Evolutionary conservation across 176 grass and related monocot species (phyloP).

Genomic region (Metroxylon sagu): DNA sequence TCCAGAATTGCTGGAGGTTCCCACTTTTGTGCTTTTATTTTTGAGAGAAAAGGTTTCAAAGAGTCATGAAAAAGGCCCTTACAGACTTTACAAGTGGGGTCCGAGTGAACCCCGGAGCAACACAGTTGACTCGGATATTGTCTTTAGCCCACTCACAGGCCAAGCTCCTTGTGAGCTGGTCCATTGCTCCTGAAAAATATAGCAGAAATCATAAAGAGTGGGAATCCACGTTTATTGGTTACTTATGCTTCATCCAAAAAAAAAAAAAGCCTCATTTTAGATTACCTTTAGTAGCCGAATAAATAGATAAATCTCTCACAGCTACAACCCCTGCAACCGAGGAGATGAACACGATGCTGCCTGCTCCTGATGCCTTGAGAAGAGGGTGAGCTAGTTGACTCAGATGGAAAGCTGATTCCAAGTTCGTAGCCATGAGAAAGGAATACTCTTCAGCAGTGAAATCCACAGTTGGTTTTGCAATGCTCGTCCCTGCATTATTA

Average conservation of each 20-base stretch:
- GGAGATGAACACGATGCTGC: constrained; percentile 28
- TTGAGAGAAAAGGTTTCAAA: too few relatives aligned
- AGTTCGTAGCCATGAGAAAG: constrained; percentile 25
- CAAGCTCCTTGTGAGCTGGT: neutral
- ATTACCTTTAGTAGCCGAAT: too few relatives aligned
- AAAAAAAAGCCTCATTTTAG: too few relatives aligned
- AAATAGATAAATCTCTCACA: too few relatives aligned
- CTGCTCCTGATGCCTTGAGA: neutral
- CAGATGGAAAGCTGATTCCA: constrained; percentile 38
- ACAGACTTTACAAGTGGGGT: too few relatives aligned
- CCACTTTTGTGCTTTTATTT: too few relatives aligned
- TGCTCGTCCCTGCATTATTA: constrained; percentile 25
- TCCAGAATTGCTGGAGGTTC: too few relatives aligned
- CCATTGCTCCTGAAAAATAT: neutral
- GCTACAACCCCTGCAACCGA: constrained; percentile 2
- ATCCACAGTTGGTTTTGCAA: constrained; percentile 1
- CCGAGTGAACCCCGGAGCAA: neutral
- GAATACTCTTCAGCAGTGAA: constrained; percentile 20
- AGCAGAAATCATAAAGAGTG: too few relatives aligned
- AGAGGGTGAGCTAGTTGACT: constrained; percentile 38
- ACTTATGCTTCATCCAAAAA: too few relatives aligned
- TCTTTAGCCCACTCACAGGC: constrained; percentile 4
- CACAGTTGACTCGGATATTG: constrained; percentile 7
- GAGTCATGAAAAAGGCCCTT: too few relatives aligned
- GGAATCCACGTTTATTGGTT: too few relatives aligned